Evolutionary conservation across 176 grass and related monocot species (phyloP).

Genomic region (Hyparrhenia diplandra): DNA sequence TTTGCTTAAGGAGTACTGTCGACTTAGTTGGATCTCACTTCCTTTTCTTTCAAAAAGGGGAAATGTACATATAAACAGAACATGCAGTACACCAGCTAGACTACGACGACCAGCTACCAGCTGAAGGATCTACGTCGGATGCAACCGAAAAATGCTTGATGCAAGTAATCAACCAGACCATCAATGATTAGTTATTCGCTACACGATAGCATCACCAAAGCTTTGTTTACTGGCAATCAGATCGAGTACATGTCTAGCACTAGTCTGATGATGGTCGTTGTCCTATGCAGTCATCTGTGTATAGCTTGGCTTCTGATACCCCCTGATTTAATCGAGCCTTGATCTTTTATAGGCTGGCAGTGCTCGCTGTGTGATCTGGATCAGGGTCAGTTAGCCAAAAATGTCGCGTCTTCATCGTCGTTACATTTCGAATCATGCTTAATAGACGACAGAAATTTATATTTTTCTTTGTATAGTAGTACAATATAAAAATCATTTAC

Average conservation of each 20-base stretch:
- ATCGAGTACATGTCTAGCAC: neutral
- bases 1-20: neutral
- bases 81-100: slow-evolving; percentile 23
- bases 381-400: neutral
- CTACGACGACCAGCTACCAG: slow-evolving; percentile 14
- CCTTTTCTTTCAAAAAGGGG: neutral
- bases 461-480: neutral
- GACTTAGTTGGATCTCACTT: slow-evolving; percentile 28
- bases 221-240: neutral
- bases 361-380: neutral
- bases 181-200: slow-evolving; percentile 19
- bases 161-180: slow-evolving; percentile 21
- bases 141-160: slow-evolving; percentile 28
- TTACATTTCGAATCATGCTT: neutral
- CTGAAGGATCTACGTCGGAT: slow-evolving; percentile 35
- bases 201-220: neutral
- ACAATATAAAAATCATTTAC: no score
- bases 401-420: neutral
- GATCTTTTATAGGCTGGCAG: neutral
- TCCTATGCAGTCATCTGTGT: neutral
- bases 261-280: neutral
- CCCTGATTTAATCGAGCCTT: no score
- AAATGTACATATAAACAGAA: neutral
- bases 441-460: neutral
- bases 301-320: slow-evolving; percentile 6